Evolutionary conservation across 768 basidiomycete species (phyloP).

Genomic region (Psilocybe tampanensis): DNA sequence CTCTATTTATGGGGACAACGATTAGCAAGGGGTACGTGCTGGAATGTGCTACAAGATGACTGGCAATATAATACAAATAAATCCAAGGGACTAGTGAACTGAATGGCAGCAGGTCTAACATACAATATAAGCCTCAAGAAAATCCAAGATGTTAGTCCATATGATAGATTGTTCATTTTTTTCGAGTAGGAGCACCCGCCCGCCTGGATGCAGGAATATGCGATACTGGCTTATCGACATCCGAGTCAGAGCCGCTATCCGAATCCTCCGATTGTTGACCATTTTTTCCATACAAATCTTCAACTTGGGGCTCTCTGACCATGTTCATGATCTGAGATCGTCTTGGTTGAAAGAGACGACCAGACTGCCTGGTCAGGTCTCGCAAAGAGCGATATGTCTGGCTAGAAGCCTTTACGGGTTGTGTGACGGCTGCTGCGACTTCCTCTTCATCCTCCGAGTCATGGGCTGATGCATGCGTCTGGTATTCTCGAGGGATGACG

Average conservation of each 20-base stretch:
- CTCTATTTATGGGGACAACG: neutral
- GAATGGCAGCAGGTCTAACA: conserved; percentile 5
- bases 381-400: conserved; percentile 43
- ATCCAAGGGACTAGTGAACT: conserved; percentile 15
- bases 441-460: conserved; percentile 46
- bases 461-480: conserved; percentile 25
- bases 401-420: conserved; percentile 4
- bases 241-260: conserved; percentile 50
- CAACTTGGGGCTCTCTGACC: conserved; percentile 25
- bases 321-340: conserved; percentile 28
- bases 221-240: conserved; percentile 38
- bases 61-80: conserved; percentile 13
- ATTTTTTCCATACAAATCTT: conserved; percentile 39
- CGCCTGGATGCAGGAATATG: conserved; percentile 64
- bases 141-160: neutral
- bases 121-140: conserved; percentile 11
- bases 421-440: conserved; percentile 32
- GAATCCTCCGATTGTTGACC: conserved; percentile 43
- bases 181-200: conserved; percentile 43
- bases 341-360: conserved; percentile 31
- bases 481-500: conserved; percentile 8
- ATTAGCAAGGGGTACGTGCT: neutral
- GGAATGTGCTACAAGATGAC: conserved; percentile 9
- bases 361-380: conserved; percentile 49
- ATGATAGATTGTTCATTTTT: conserved; percentile 9